A percentile compares a stretch with the other conserved stretches of the same genome.
Conservation (phyloP, 139 green algal genomes). For the Diplosphaera chodatii region DNA sequence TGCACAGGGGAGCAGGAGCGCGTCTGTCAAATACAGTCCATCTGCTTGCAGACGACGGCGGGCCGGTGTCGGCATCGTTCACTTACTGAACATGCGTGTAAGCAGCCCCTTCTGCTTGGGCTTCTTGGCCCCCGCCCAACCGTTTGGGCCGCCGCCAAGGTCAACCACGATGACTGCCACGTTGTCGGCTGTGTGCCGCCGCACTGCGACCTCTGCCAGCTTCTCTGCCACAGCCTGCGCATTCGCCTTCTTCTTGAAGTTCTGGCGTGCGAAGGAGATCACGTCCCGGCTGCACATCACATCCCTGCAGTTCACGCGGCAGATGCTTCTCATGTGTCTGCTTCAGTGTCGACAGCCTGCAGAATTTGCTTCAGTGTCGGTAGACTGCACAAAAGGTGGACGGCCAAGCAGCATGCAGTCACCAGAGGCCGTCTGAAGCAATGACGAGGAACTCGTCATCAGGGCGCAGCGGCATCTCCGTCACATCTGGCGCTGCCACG, state of each 20-base stretch:
- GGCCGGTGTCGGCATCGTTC: too few species aligned
- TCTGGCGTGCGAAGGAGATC: conserved; percentile 18
- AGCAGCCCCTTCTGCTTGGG: neutral
- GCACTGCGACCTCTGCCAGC: conserved; percentile 27
- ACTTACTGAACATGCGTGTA: neutral
- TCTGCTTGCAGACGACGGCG: too few species aligned
- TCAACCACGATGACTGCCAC: conserved; percentile 46
- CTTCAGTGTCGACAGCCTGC: too few species aligned
- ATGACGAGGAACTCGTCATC: conserved; percentile 71
- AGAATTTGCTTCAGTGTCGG: too few species aligned
- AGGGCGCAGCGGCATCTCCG: conserved; percentile 37
- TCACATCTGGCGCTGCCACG: conserved; percentile 49
- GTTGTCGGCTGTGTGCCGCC: conserved; percentile 37
- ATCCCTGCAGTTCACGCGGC: conserved; percentile 29
- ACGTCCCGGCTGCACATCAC: conserved; percentile 43
- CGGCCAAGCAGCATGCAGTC: neutral
- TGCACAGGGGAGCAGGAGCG: too few species aligned
- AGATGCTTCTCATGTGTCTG: too few species aligned
- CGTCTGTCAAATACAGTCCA: too few species aligned
- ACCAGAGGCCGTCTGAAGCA: conserved; percentile 67
- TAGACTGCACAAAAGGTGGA: too few species aligned
- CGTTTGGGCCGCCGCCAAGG: conserved; percentile 17
- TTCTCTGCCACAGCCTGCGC: conserved; percentile 28
- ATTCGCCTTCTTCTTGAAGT: conserved; percentile 25
- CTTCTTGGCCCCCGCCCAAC: conserved; percentile 6